Base-by-base conservation (phyloP, 2,329 filamentous ascomycete species). In the Orbilia blumenaviensis region DNA sequence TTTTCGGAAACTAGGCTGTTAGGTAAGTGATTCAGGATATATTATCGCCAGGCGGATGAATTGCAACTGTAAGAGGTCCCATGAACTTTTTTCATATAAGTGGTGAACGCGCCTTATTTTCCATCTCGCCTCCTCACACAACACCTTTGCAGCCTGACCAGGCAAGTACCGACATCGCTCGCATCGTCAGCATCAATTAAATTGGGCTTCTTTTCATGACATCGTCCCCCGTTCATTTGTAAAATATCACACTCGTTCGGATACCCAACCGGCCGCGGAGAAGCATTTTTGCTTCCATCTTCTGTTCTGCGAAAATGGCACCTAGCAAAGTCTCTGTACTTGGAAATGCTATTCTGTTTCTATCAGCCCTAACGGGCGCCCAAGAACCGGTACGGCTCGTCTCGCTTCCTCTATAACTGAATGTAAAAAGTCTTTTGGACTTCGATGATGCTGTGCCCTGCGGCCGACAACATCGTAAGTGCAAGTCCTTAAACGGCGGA, bases 341-440 rank as follows among this genome's bases (percentile, higher is more conserved):
- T 76, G 72, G 72, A 52, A 58, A 48, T 69, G 72, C 72, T 32
- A 64, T 76, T 76, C 48, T 76, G 56, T 66, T 76, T 48, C 58
- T 64, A 60, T 69, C 72, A 69, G 72, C 72, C 72, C 72, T 76
- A 76, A 60, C 72, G 29, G 72, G 72, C 72, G 72, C 72, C 64
- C 64, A 76, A 69, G 48, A 69, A 58, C 41, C 72, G 72, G 72
- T 76, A 76, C 50, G 72, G 64, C 60, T 76, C 72, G 69, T 56
- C 69, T 74, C 48, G 71, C 54, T 63, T 42, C 54, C 71, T 67
- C 62, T 52, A 29, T 61, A 29, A n/a, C 41, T 61, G 56, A 61
- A 61, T n/a, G 32, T 38, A 38, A 61, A n/a, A n/a, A 61, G 14
- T 23, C 14, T 32, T 44, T 46, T 42, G 41, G 36, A 25, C 38